These are phyloP conservation scores for Chrysosporium queenslandicum DNA, from an alignment of 2,329 filamentous ascomycete genomes.

Conservation along the genomic window DNA sequence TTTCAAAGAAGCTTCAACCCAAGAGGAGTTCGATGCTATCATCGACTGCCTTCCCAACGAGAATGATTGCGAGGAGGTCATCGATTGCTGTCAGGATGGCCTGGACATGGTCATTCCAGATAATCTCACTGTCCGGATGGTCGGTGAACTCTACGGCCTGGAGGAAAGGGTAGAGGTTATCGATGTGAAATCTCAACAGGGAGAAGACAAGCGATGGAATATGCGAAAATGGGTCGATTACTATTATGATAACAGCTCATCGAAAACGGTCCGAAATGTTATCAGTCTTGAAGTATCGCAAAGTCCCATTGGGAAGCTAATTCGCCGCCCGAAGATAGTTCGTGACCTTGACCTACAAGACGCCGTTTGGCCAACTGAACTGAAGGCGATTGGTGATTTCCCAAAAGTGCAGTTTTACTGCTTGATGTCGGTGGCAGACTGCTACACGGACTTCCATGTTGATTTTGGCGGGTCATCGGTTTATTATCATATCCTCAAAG, in stretches of 20 bases:
- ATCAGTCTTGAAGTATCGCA: constrained; percentile 60
- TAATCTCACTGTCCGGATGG: constrained; percentile 52
- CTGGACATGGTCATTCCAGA: constrained; percentile 60
- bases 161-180: constrained; percentile 57
- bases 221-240: constrained; percentile 57
- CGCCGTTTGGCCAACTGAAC: constrained; percentile 42
- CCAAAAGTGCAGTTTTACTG: constrained; percentile 60
- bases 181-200: constrained; percentile 59
- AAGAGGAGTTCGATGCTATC: constrained; percentile 27
- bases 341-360: constrained; percentile 51
- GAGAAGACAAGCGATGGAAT: constrained; percentile 54
- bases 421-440: constrained; percentile 61
- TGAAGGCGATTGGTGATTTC: constrained; percentile 46
- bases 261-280: constrained; percentile 56
- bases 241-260: constrained; percentile 52
- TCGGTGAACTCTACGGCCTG: constrained; percentile 54
- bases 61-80: constrained; percentile 33
- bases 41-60: constrained; percentile 33
- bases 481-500: constrained; percentile 59
- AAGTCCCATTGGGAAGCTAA: constrained; percentile 51
- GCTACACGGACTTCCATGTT: constrained; percentile 63
- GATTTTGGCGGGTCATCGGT: constrained; percentile 63
- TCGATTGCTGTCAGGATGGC: constrained; percentile 54
- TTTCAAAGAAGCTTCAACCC: constrained; percentile 28
- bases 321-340: constrained; percentile 54